These are phyloP conservation scores for Rhizoclosmatium sp. DNA, from an alignment of 192 early-diverging fungal genomes.

Conservation along the genomic window DNA sequence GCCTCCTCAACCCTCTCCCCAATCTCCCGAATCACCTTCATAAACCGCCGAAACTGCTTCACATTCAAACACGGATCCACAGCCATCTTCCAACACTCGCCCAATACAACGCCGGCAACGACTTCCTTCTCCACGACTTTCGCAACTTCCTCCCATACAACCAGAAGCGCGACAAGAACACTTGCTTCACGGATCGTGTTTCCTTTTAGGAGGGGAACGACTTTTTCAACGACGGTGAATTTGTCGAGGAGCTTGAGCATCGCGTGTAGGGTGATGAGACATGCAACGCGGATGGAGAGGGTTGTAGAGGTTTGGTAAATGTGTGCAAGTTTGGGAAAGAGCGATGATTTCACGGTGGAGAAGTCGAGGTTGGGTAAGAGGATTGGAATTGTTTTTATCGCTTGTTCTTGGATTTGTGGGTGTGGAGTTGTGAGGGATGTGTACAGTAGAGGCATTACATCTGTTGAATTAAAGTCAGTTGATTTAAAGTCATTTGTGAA, in stretches of 20 bases:
- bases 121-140: constrained; percentile 74
- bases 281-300: constrained; percentile 14
- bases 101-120: constrained; percentile 78
- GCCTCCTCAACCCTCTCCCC: constrained; percentile 36
- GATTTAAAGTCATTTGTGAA: not conserved
- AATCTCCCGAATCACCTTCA: constrained; percentile 42
- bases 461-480: constrained; percentile 18
- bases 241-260: constrained; percentile 39
- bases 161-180: constrained; percentile 78
- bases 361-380: constrained; percentile 67
- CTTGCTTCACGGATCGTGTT: constrained; percentile 81
- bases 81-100: constrained; percentile 78
- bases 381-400: constrained; percentile 65
- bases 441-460: constrained; percentile 80
- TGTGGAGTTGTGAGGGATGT: constrained; percentile 58
- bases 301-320: constrained; percentile 1
- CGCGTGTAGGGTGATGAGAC: constrained; percentile 30
- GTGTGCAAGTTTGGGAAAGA: constrained; percentile 64
- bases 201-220: constrained; percentile 78
- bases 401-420: constrained; percentile 46
- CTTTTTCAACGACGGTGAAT: constrained; percentile 58
- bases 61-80: constrained; percentile 75
- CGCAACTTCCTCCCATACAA: constrained; percentile 82
- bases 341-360: constrained; percentile 64
- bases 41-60: constrained; percentile 60